These are phyloP conservation scores for Dujonia santamariae DNA, from an alignment of 1,139 yeast genomes.

Conservation along the genomic window DNA sequence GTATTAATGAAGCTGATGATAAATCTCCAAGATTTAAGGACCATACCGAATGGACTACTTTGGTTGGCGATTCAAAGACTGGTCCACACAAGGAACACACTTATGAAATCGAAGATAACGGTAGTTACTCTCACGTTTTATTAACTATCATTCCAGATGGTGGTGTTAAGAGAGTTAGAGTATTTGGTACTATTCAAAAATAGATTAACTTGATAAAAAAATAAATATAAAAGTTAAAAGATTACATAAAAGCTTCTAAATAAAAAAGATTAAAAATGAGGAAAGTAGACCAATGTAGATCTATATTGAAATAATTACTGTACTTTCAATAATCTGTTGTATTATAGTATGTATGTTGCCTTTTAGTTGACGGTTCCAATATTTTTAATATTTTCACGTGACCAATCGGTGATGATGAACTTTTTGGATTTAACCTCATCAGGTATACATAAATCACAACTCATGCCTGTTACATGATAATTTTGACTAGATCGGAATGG, in stretches of 20 bases:
- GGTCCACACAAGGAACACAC: constrained; percentile 78
- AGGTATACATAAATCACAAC: too few species aligned
- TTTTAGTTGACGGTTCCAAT: not conserved
- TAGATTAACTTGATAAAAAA: not conserved
- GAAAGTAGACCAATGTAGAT: too few species aligned
- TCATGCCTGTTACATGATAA: too few species aligned
- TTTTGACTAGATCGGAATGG: too few species aligned
- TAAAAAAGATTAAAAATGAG: too few species aligned
- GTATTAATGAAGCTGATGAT: constrained; percentile 37
- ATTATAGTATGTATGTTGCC: not conserved
- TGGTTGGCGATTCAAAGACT: constrained; percentile 72
- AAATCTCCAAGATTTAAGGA: constrained; percentile 32
- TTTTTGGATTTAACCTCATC: too few species aligned
- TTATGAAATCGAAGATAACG: constrained; percentile 33
- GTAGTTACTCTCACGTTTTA: constrained; percentile 60
- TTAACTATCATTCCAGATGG: constrained; percentile 92
- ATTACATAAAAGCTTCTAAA: too few species aligned
- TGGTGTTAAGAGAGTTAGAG: constrained; percentile 87
- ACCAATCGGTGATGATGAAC: too few species aligned
- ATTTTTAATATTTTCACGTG: too few species aligned
- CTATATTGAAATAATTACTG: too few species aligned
- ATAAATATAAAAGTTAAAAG: not conserved
- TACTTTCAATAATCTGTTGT: too few species aligned
- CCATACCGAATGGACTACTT: constrained; percentile 52
- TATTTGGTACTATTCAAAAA: constrained; percentile 57